Evolutionary conservation across 345 rosid species (phyloP).

Genomic region (Murraya koenigii): DNA sequence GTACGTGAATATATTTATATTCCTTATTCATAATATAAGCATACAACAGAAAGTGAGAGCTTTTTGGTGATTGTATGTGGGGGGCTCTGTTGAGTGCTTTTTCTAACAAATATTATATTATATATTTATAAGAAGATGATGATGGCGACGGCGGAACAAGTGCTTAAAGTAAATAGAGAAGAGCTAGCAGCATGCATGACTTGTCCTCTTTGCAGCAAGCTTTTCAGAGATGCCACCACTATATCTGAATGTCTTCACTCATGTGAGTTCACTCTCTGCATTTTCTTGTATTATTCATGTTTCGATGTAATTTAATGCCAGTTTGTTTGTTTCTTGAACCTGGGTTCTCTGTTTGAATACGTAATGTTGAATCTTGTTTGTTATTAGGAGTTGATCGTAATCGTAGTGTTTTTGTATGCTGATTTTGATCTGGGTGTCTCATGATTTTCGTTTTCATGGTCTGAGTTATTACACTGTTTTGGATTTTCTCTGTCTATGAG

Average conservation of each 20-base stretch:
- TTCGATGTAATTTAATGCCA: neutral
- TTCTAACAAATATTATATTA: neutral
- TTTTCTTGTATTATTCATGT: neutral
- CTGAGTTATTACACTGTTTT: neutral
- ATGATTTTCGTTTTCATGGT: neutral
- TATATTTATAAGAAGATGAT: neutral
- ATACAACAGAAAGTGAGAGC: neutral
- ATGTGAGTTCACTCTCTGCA: conserved; percentile 25
- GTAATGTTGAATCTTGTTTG: neutral
- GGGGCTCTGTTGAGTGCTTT: neutral
- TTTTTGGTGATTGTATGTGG: neutral
- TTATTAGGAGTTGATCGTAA: neutral
- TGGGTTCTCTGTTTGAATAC: conserved; percentile 1
- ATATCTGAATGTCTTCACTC: conserved; percentile 55
- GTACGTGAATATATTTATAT: conserved; percentile 22
- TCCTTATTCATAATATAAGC: neutral
- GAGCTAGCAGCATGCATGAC: conserved; percentile 41
- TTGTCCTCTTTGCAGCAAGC: conserved; percentile 41
- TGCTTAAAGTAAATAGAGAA: conserved; percentile 26
- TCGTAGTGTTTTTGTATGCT: neutral
- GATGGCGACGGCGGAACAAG: conserved; percentile 13
- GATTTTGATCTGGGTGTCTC: neutral
- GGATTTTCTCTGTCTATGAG: too few species aligned
- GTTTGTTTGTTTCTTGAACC: neutral
- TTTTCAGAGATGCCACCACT: conserved; percentile 49